phyloP scores from a whole-genome alignment of 2,329 filamentous ascomycete genomes.

The Aspergillus persii region DNA sequence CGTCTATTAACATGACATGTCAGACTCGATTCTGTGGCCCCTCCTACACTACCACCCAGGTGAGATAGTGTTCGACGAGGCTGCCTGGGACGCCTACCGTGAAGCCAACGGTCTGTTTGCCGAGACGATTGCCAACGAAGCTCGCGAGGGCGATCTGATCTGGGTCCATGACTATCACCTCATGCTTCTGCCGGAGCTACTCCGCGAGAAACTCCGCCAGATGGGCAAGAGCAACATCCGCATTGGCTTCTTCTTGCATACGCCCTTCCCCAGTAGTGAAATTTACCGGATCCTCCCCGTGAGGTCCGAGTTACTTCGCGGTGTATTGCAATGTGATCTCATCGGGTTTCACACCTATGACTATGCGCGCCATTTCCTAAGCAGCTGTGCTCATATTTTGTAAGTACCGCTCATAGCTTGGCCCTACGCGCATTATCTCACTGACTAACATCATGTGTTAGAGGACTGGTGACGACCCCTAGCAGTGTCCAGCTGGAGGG shows the following conservation, averaged over 20 bases:
- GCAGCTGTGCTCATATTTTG: slow-evolving; percentile 86
- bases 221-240: slow-evolving; percentile 78
- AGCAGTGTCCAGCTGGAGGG: slow-evolving; percentile 87
- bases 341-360: slow-evolving; percentile 97
- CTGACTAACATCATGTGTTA: slow-evolving; percentile 16
- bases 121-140: slow-evolving; percentile 75
- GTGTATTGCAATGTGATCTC: slow-evolving; percentile 84
- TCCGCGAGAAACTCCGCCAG: slow-evolving; percentile 77
- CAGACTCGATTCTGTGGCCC: slow-evolving; percentile 93
- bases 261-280: slow-evolving; percentile 89
- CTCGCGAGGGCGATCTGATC: slow-evolving; percentile 84
- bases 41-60: slow-evolving; percentile 96
- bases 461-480: slow-evolving; percentile 64
- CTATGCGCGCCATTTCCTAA: slow-evolving; percentile 90
- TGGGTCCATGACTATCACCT: slow-evolving; percentile 98
- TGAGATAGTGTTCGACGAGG: slow-evolving; percentile 94
- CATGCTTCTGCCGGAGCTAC: slow-evolving; percentile 90
- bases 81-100: slow-evolving; percentile 83
- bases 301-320: slow-evolving; percentile 76
- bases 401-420: slow-evolving; percentile 37
- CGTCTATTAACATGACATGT: background rate
- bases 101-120: slow-evolving; percentile 90
- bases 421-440: slow-evolving; percentile 5
- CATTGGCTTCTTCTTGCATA: slow-evolving; percentile 95
- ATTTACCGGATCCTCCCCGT: slow-evolving; percentile 93